Evolutionary conservation across 2,329 filamentous ascomycete species (phyloP).

Genomic region (Apiospora hydei): DNA sequence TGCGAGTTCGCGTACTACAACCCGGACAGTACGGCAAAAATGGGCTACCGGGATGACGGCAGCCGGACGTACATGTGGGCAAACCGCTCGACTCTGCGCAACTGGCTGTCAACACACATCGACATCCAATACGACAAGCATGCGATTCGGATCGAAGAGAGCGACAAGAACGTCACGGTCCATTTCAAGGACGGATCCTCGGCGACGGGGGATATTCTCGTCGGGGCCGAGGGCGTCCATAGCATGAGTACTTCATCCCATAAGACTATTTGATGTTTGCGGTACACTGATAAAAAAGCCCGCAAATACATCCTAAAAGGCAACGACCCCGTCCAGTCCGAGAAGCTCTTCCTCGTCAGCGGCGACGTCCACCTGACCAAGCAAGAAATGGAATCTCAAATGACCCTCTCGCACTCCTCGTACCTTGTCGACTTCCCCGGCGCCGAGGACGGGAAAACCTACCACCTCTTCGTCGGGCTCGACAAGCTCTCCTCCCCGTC

Average conservation of each 20-base stretch:
- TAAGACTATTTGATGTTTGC: too few relatives aligned
- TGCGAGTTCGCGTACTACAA: conserved; percentile 29
- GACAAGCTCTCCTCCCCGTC: conserved; percentile 29
- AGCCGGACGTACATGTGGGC: conserved; percentile 30
- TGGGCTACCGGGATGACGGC: conserved; percentile 19
- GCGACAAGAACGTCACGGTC: conserved; percentile 29
- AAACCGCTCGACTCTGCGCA: conserved; percentile 34
- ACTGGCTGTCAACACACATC: conserved; percentile 38
- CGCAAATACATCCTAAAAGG: conserved; percentile 41
- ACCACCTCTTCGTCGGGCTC: conserved; percentile 35
- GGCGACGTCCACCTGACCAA: conserved; percentile 39
- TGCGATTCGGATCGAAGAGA: conserved; percentile 31
- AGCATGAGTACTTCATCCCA: conserved; percentile 33
- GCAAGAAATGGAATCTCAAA: conserved; percentile 39
- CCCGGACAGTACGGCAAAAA: conserved; percentile 23
- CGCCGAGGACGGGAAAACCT: background rate
- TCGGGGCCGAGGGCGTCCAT: conserved; percentile 40
- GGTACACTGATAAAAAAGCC: conserved; percentile 27
- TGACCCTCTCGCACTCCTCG: conserved; percentile 42
- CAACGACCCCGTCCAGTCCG: conserved; percentile 37
- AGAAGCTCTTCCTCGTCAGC: conserved; percentile 38
- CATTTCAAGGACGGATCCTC: conserved; percentile 38
- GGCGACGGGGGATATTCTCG: conserved; percentile 36
- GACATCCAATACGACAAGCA: conserved; percentile 38
- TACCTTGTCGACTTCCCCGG: conserved; percentile 36